These are phyloP conservation scores for Annulohypoxylon stygium DNA, from an alignment of 495 filamentous ascomycete genomes.

Conservation along the genomic window DNA sequence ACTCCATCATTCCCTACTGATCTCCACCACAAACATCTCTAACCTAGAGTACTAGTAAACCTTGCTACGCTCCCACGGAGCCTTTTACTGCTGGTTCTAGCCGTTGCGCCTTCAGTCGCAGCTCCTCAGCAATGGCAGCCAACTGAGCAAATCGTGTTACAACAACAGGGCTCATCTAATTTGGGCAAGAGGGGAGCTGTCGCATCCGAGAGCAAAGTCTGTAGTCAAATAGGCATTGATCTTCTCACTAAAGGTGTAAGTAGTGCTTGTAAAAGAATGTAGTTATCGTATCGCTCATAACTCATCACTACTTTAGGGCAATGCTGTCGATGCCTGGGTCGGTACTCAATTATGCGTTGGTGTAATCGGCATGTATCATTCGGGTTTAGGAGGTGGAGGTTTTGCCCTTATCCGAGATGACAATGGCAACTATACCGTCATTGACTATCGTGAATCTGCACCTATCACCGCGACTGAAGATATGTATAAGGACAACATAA, in stretches of 20 bases:
- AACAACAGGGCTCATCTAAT: slow-evolving; percentile 11
- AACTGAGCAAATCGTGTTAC: slow-evolving; percentile 38
- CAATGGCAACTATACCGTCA: slow-evolving; percentile 75
- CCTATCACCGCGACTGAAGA: slow-evolving; percentile 80
- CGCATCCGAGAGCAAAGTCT: slow-evolving; percentile 81
- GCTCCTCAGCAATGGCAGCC: slow-evolving; percentile 31
- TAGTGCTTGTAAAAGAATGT: slow-evolving; percentile 3
- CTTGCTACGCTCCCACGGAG: slow-evolving; percentile 35
- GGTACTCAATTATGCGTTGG: slow-evolving; percentile 81
- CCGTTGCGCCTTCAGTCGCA: slow-evolving; percentile 29
- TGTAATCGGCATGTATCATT: slow-evolving; percentile 89
- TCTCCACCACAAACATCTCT: background rate
- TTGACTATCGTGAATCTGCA: slow-evolving; percentile 90
- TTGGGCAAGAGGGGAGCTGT: slow-evolving; percentile 72
- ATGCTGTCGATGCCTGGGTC: slow-evolving; percentile 81
- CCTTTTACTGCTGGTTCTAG: slow-evolving; percentile 38
- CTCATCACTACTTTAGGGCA: slow-evolving; percentile 59
- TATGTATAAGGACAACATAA: slow-evolving; percentile 73
- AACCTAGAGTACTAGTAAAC: slow-evolving; percentile 10
- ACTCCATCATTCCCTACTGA: background rate
- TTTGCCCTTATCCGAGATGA: slow-evolving; percentile 81
- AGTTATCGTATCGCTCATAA: slow-evolving; percentile 5
- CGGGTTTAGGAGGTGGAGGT: slow-evolving; percentile 88
- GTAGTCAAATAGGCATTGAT: slow-evolving; percentile 80
- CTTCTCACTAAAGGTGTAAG: slow-evolving; percentile 71